These are phyloP conservation scores for Pezicula radicicola DNA, from an alignment of 2,329 filamentous ascomycete genomes.

Conservation along the genomic window DNA sequence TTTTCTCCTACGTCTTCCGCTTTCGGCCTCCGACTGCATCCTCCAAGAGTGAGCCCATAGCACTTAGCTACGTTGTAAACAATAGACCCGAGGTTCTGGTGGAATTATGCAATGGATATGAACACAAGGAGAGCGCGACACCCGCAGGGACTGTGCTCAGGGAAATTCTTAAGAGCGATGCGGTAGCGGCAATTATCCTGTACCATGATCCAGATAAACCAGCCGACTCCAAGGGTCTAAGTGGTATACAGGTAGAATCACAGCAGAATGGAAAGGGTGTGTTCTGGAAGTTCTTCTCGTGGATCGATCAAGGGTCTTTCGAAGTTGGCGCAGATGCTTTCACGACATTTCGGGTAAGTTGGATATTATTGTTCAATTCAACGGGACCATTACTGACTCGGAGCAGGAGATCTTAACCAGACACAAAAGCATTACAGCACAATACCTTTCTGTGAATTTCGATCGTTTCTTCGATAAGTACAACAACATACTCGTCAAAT, in stretches of 20 bases:
- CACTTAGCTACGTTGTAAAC: slow-evolving; percentile 84
- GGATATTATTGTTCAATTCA: background rate
- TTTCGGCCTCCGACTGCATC: slow-evolving; percentile 72
- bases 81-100: slow-evolving; percentile 84
- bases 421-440: slow-evolving; percentile 86
- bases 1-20: slow-evolving; percentile 92
- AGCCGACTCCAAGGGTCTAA: slow-evolving; percentile 69
- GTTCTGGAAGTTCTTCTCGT: slow-evolving; percentile 96
- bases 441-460: slow-evolving; percentile 87
- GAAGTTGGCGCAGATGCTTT: slow-evolving; percentile 97
- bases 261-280: slow-evolving; percentile 78
- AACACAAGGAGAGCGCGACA: slow-evolving; percentile 86
- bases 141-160: slow-evolving; percentile 86
- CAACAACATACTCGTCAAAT: slow-evolving; percentile 83
- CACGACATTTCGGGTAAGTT: slow-evolving; percentile 84
- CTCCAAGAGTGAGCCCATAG: slow-evolving; percentile 71
- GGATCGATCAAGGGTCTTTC: slow-evolving; percentile 95
- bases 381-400: background rate
- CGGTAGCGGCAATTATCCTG: slow-evolving; percentile 84
- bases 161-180: slow-evolving; percentile 86
- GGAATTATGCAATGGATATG: slow-evolving; percentile 85
- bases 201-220: slow-evolving; percentile 81
- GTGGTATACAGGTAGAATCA: slow-evolving; percentile 71
- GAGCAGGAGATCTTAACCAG: slow-evolving; percentile 84
- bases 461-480: slow-evolving; percentile 90